A percentile compares a stretch with the other conserved stretches of the same genome.
Conservation (phyloP, 129 eudicot species). For the Gnaphalium uliginosum region DNA sequence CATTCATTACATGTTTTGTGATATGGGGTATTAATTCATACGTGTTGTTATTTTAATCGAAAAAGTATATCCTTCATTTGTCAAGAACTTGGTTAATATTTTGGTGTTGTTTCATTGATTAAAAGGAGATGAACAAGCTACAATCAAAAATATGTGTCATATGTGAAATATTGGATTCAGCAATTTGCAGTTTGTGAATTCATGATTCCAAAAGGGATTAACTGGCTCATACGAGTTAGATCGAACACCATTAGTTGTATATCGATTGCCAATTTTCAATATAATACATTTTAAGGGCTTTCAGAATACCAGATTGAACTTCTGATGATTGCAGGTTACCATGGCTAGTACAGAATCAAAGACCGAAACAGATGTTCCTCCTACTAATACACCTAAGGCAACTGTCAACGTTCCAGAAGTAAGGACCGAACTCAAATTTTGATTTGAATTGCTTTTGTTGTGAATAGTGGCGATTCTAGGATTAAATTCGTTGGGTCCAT, state of each 20-base stretch:
- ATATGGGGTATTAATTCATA: not conserved
- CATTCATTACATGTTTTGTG: not conserved
- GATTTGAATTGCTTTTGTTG: not conserved
- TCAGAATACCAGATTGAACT: slow-evolving; percentile 19
- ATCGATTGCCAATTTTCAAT: not conserved
- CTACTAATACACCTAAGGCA: slow-evolving; percentile 35
- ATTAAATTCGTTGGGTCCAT: too few relatives aligned
- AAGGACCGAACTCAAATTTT: slow-evolving; percentile 25
- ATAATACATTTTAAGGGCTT: not conserved
- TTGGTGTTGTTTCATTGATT: not conserved
- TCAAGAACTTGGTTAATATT: not conserved
- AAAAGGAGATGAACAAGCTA: not conserved
- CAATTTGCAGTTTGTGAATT: not conserved
- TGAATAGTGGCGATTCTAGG: not conserved
- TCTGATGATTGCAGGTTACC: slow-evolving; percentile 36
- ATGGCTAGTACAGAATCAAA: slow-evolving; percentile 29
- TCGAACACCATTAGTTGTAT: not conserved
- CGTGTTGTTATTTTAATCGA: too few relatives aligned
- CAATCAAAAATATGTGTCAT: not conserved
- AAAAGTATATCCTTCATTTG: not conserved
- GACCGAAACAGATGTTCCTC: slow-evolving; percentile 30
- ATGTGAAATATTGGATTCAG: not conserved
- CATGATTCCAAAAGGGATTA: too few relatives aligned
- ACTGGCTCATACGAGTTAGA: not conserved
- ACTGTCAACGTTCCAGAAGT: slow-evolving; percentile 10